Evolutionary conservation across 2,329 filamentous ascomycete species (phyloP).

Genomic region (Volutella citrinella): DNA sequence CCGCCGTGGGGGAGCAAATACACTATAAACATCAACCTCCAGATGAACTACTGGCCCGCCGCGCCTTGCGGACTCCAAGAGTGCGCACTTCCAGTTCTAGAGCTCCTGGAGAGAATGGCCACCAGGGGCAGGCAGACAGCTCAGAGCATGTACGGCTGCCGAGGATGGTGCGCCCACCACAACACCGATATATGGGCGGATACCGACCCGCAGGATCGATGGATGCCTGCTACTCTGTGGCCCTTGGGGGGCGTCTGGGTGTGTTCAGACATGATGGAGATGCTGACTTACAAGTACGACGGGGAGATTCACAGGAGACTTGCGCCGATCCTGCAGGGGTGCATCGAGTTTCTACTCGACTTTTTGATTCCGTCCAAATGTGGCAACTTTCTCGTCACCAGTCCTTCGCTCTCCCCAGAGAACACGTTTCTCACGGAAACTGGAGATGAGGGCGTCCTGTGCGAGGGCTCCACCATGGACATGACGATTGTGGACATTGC

Average conservation of each 20-base stretch:
- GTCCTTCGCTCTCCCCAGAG: slow-evolving; percentile 23
- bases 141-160: slow-evolving; percentile 34
- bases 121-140: slow-evolving; percentile 30
- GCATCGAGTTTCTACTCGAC: slow-evolving; percentile 36
- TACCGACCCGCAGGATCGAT: slow-evolving; percentile 33
- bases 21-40: slow-evolving; percentile 49
- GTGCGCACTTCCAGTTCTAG: slow-evolving; percentile 39
- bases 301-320: slow-evolving; percentile 14
- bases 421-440: slow-evolving; percentile 19
- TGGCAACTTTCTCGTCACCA: slow-evolving; percentile 22
- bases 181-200: slow-evolving; percentile 40
- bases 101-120: slow-evolving; percentile 19
- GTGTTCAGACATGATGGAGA: slow-evolving; percentile 20
- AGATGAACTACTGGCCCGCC: slow-evolving; percentile 52
- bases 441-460: slow-evolving; percentile 15
- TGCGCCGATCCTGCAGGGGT: slow-evolving; percentile 31
- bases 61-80: slow-evolving; percentile 33
- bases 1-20: slow-evolving; percentile 45
- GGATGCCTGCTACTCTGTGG: slow-evolving; percentile 27
- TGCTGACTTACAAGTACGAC: slow-evolving; percentile 20
- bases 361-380: slow-evolving; percentile 31
- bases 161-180: slow-evolving; percentile 35
- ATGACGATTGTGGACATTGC: slow-evolving; percentile 18
- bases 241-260: slow-evolving; percentile 23
- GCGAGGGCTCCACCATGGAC: slow-evolving; percentile 25